phyloP scores from a whole-genome alignment of 257 asterid genomes.

The Galeopsis tetrahit region DNA sequence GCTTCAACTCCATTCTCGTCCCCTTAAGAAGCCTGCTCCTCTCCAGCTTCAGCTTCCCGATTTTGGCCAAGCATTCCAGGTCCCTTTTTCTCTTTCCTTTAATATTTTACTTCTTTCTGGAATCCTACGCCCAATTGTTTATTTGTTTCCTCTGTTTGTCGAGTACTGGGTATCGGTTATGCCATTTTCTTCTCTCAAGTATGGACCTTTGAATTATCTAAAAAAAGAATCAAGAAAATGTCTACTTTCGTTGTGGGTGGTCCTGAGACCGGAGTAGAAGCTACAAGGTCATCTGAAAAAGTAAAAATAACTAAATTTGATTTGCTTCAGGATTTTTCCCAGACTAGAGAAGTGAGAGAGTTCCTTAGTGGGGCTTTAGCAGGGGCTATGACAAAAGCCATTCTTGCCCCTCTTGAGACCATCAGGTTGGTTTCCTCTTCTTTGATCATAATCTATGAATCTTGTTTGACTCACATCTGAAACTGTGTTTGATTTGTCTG shows the following conservation, averaged over 20 bases:
- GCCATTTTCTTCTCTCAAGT: not conserved
- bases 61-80: conserved; percentile 58
- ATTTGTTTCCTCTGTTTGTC: conserved; percentile 5
- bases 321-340: conserved; percentile 59
- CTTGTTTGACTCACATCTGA: not conserved
- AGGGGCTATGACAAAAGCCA: conserved; percentile 97
- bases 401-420: conserved; percentile 97
- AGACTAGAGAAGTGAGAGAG: conserved; percentile 81
- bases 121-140: not conserved
- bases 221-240: not conserved
- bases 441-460: not conserved
- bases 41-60: conserved; percentile 47
- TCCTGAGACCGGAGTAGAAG: not conserved
- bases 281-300: not conserved
- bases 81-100: not conserved
- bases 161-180: not conserved
- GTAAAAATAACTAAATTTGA: conserved; percentile 20
- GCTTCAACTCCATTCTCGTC: conserved; percentile 39
- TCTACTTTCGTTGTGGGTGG: conserved; percentile 1
- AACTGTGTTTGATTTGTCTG: not conserved
- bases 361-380: conserved; percentile 95
- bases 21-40: conserved; percentile 35
- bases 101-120: not conserved
- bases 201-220: conserved; percentile 12
- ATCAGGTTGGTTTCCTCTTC: conserved; percentile 62